Base-by-base conservation (phyloP, 352 stramenopile species). In the Globisporangium barbulae region DNA sequence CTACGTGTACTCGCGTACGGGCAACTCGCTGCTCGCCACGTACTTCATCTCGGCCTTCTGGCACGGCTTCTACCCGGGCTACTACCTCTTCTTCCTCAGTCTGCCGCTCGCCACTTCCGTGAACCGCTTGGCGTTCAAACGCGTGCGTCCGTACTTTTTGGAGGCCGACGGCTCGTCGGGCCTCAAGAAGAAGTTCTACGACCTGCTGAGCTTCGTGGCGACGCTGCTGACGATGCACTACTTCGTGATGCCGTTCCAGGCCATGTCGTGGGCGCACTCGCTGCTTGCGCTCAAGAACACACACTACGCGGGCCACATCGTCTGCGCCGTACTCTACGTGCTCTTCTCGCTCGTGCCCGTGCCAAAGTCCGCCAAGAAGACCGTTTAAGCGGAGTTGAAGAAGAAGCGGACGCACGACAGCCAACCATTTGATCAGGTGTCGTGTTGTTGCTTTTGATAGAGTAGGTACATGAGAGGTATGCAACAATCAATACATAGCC, bases 61-160 rank as follows among this genome's bases (percentile, higher is more conserved):
- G 96, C 96, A 99, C 75, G 96, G 96, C 25, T 98, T 99, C 69
- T 99, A 99, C 77, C 94, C 94, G 7, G 94, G 93, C 25, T 99
- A 98, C 75, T 98, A 98, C 76, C 71, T 98, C 10, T 98, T 98
- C 71, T 99, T 99, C 76, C 71, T 98, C 59, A 90, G 73, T 39
- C 45, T 93, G 37, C 84, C 84, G 28, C 61, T 93, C 1, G 78
- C 78, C 33, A 93, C 84, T 25, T 63, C 80, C 8, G 81, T 93
- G 42, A 90, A 89, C 61, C 84, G 81, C 33, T 57, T 93, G 25
- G 78, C 81, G 5, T 80, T 71, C 69, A 81, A 83, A 59, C 84
- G 73, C 65, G 59, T 93, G 53, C 84, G 84, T 42, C 84, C 84
- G 42, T 76, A 74, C 59, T 90, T 93, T 61, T 65, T 91, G 58